Percentiles rank a stretch among this genome's conserved stretches.
These are phyloP conservation scores for Hansenula lynferdii DNA, from an alignment of 1,139 yeast species.

Conservation along the genomic window DNA sequence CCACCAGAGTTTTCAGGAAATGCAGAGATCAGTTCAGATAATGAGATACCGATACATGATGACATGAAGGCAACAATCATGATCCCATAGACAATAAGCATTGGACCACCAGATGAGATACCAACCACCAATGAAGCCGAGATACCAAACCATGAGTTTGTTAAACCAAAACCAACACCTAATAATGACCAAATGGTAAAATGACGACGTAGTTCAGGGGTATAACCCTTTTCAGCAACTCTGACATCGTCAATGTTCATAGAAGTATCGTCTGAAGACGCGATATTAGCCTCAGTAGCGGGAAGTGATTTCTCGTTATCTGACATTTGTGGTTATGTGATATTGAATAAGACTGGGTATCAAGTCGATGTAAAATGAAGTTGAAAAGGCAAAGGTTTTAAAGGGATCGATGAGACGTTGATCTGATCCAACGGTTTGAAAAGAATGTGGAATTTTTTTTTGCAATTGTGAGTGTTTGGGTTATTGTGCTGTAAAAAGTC, in stretches of 20 bases:
- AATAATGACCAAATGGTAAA: constrained; percentile 40
- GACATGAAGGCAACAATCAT: constrained; percentile 54
- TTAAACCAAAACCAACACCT: constrained; percentile 66
- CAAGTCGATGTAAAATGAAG: too few relatives aligned
- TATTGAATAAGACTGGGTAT: too few relatives aligned
- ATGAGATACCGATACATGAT: constrained; percentile 44
- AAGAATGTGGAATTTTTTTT: too few relatives aligned
- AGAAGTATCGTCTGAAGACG: background rate
- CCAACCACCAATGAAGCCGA: constrained; percentile 62
- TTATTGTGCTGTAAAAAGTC: too few relatives aligned
- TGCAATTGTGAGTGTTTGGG: too few relatives aligned
- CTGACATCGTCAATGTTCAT: background rate
- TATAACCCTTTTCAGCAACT: constrained; percentile 14
- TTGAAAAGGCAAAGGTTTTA: too few relatives aligned
- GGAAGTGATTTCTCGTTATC: background rate
- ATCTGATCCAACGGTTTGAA: too few relatives aligned
- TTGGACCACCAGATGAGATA: constrained; percentile 63
- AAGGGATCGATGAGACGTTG: too few relatives aligned
- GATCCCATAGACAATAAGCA: constrained; percentile 63
- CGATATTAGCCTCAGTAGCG: background rate
- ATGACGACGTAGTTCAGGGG: constrained; percentile 31
- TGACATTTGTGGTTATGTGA: background rate
- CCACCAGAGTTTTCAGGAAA: constrained; percentile 62
- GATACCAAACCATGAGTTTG: constrained; percentile 69
- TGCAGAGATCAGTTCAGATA: constrained; percentile 51